These are phyloP conservation scores for Arthrobotrys entomopaga DNA, from an alignment of 2,329 filamentous ascomycete genomes.

Conservation along the genomic window DNA sequence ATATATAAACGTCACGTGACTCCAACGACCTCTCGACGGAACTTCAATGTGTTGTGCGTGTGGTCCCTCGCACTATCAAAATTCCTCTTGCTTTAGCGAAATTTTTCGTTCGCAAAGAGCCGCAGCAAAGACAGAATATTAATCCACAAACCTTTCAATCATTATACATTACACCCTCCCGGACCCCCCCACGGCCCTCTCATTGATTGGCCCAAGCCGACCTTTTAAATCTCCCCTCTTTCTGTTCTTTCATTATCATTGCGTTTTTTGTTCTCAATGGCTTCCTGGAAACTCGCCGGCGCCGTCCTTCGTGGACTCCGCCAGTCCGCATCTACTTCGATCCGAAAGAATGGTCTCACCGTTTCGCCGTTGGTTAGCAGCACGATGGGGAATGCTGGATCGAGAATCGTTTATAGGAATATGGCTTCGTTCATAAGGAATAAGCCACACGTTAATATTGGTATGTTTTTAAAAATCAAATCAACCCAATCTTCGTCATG, in stretches of 20 bases:
- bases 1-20: constrained; percentile 23
- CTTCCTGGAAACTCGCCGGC: constrained; percentile 58
- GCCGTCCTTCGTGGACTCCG: constrained; percentile 56
- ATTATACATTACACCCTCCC: too few relatives aligned
- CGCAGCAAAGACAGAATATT: too few relatives aligned
- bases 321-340: constrained; percentile 49
- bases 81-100: constrained; percentile 28
- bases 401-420: constrained; percentile 29
- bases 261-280: constrained; percentile 56
- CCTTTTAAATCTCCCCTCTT: not conserved
- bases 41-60: constrained; percentile 26
- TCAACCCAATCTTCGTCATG: too few relatives aligned
- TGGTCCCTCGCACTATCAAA: constrained; percentile 40
- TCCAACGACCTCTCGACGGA: not conserved
- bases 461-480: constrained; percentile 65
- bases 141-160: constrained; percentile 10
- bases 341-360: constrained; percentile 54
- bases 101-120: constrained; percentile 55
- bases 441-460: constrained; percentile 99
- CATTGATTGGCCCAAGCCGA: not conserved
- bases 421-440: constrained; percentile 75
- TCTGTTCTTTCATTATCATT: not conserved
- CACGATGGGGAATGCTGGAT: constrained; percentile 69
- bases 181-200: constrained; percentile 17
- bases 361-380: constrained; percentile 57